A percentile compares a stretch with the other conserved stretches of the same genome.
These are phyloP conservation scores for Fusarium heterosporum DNA, from an alignment of 2,329 filamentous ascomycete species.

Conservation along the genomic window DNA sequence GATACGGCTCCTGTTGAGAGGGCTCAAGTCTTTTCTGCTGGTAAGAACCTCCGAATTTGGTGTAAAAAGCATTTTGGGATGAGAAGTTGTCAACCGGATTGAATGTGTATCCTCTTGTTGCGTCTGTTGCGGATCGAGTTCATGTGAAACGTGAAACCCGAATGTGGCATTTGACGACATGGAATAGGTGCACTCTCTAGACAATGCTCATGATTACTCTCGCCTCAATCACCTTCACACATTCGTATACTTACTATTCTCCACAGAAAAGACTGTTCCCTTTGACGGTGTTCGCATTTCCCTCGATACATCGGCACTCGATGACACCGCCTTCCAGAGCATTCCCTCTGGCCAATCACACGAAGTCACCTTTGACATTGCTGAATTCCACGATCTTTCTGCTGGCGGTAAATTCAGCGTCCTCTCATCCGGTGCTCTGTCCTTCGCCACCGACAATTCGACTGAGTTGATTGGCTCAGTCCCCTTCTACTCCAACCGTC, in stretches of 20 bases:
- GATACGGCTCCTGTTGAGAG: conserved; percentile 66
- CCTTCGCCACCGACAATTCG: conserved; percentile 63
- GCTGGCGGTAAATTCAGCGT: conserved; percentile 67
- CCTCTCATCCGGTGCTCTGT: conserved; percentile 66
- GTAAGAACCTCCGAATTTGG: conserved; percentile 45
- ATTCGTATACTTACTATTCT: background rate
- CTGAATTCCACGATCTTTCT: conserved; percentile 65
- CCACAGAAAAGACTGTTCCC: conserved; percentile 54
- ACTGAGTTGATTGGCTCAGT: conserved; percentile 67
- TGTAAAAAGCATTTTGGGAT: background rate
- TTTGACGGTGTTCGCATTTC: conserved; percentile 67
- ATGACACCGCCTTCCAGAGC: conserved; percentile 62
- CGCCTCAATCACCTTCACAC: background rate
- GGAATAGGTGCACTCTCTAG: background rate
- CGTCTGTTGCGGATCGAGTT: background rate
- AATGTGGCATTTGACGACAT: background rate
- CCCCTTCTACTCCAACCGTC: conserved; percentile 68
- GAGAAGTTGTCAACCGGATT: background rate
- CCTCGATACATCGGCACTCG: conserved; percentile 58
- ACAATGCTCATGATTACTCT: background rate
- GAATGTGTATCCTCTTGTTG: background rate
- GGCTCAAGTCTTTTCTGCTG: conserved; percentile 60
- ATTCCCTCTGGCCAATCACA: conserved; percentile 63
- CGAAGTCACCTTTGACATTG: conserved; percentile 65
- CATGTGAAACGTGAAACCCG: background rate